Conservation (phyloP, 2,329 filamentous ascomycete genomes). For the Ophiostoma sp. region DNA sequence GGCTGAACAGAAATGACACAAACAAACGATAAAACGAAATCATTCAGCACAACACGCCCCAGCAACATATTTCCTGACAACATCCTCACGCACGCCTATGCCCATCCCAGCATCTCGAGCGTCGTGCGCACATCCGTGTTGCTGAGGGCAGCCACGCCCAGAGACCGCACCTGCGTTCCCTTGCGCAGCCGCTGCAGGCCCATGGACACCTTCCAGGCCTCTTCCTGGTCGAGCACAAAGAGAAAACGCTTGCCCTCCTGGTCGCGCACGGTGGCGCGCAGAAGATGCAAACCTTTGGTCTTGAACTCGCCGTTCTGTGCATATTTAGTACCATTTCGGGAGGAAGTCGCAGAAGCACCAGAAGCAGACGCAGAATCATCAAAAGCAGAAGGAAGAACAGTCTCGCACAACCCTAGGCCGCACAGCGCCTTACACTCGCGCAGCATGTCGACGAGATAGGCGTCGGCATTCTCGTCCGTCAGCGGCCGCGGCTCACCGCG, state of each 20-base stretch:
- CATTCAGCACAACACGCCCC: neutral
- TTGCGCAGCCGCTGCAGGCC: constrained; percentile 61
- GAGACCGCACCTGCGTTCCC: constrained; percentile 59
- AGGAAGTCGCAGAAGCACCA: constrained; percentile 30
- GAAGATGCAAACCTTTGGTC: constrained; percentile 58
- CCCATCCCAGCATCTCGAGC: constrained; percentile 61
- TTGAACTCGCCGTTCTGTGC: constrained; percentile 53
- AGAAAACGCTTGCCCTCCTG: constrained; percentile 66
- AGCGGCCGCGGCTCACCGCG: constrained; percentile 52
- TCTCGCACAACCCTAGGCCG: constrained; percentile 54
- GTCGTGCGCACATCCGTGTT: constrained; percentile 54
- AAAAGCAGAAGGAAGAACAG: constrained; percentile 35
- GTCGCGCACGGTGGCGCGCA: constrained; percentile 64
- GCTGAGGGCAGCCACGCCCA: constrained; percentile 60
- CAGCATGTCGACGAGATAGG: constrained; percentile 62
- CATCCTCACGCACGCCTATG: constrained; percentile 15
- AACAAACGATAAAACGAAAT: neutral
- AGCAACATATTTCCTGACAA: neutral
- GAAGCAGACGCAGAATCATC: constrained; percentile 27
- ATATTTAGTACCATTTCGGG: constrained; percentile 41
- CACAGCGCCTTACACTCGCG: constrained; percentile 66
- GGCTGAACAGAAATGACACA: neutral
- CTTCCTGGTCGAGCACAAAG: constrained; percentile 64
- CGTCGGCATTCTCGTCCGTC: constrained; percentile 65
- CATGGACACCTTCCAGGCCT: constrained; percentile 67